These are phyloP conservation scores for Borovskyia barvae DNA, from an alignment of 208 protist genomes.

Conservation along the genomic window DNA sequence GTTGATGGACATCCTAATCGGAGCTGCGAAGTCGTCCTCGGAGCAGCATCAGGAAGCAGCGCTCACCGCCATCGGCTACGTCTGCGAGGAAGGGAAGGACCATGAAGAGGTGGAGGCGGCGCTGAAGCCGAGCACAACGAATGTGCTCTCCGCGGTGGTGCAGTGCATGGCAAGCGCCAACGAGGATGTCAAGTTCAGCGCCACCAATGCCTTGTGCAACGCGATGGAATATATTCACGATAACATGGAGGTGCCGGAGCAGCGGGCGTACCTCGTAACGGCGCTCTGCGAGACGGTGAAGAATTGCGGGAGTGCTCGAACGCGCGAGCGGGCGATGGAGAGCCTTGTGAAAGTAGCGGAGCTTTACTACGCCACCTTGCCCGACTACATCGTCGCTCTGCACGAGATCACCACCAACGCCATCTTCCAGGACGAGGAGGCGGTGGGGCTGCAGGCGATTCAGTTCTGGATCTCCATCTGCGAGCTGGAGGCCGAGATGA, in stretches of 20 bases:
- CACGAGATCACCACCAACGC: slow-evolving; percentile 88
- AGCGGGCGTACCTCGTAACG: slow-evolving; percentile 91
- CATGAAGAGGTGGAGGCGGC: slow-evolving; percentile 63
- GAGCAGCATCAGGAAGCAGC: slow-evolving; percentile 90
- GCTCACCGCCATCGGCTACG: slow-evolving; percentile 95
- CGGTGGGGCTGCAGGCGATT: slow-evolving; percentile 93
- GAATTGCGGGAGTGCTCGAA: slow-evolving; percentile 36
- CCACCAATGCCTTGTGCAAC: slow-evolving; percentile 93
- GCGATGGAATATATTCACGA: slow-evolving; percentile 95
- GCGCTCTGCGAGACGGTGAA: slow-evolving; percentile 80
- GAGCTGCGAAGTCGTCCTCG: slow-evolving; percentile 46
- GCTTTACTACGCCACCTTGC: slow-evolving; percentile 95
- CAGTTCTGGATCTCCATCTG: slow-evolving; percentile 98
- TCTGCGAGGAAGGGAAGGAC: slow-evolving; percentile 95
- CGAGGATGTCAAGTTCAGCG: slow-evolving; percentile 83
- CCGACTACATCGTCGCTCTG: slow-evolving; percentile 88
- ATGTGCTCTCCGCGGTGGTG: slow-evolving; percentile 92
- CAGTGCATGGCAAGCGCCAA: slow-evolving; percentile 83
- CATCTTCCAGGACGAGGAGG: slow-evolving; percentile 91
- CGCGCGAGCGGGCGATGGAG: slow-evolving; percentile 89
- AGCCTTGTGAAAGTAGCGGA: slow-evolving; percentile 93
- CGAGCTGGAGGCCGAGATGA: slow-evolving; percentile 92
- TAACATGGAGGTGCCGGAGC: slow-evolving; percentile 92
- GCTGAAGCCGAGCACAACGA: slow-evolving; percentile 67
- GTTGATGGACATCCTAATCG: slow-evolving; percentile 86